A percentile compares a stretch with the other conserved stretches of the same genome.
Conservation (phyloP, 108 stramenopile genomes). For the Cyclostephanos invisitatus region DNA sequence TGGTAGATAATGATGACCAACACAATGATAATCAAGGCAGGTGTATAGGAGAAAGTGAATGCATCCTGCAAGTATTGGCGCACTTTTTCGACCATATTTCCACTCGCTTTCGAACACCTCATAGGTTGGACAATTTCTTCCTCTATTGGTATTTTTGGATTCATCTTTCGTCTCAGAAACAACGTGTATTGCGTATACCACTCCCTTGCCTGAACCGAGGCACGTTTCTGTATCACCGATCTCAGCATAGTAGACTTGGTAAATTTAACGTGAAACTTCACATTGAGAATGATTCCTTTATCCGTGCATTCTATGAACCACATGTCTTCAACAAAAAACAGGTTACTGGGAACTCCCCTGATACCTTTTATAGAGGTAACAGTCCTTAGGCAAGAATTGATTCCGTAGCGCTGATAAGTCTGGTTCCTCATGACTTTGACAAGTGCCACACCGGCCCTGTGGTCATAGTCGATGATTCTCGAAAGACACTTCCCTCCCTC, state of each 20-base stretch:
- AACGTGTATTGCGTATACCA: constrained; percentile 1
- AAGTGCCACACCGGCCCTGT: constrained; percentile 19
- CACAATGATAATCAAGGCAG: background rate
- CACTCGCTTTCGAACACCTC: background rate
- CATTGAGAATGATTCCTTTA: constrained; percentile 43
- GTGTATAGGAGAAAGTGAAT: background rate
- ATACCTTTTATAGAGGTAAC: constrained; percentile 28
- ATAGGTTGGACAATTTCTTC: constrained; percentile 1
- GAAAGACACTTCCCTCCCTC: constrained; percentile 21
- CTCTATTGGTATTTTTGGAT: background rate
- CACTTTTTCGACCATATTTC: background rate
- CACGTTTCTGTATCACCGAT: constrained; percentile 45
- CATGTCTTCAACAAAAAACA: constrained; percentile 69
- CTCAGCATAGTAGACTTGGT: constrained; percentile 66
- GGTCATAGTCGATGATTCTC: constrained; percentile 30
- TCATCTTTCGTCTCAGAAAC: constrained; percentile 6
- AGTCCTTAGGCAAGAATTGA: constrained; percentile 31
- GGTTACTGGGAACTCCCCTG: constrained; percentile 42
- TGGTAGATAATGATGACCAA: constrained; percentile 1
- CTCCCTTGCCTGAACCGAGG: background rate
- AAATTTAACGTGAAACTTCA: constrained; percentile 55
- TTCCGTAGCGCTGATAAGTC: constrained; percentile 36
- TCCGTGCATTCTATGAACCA: constrained; percentile 60
- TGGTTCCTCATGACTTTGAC: constrained; percentile 33
- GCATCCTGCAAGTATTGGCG: background rate